Conservation (phyloP, 1,139 yeast species). For the Ogataea hybrid region DNA sequence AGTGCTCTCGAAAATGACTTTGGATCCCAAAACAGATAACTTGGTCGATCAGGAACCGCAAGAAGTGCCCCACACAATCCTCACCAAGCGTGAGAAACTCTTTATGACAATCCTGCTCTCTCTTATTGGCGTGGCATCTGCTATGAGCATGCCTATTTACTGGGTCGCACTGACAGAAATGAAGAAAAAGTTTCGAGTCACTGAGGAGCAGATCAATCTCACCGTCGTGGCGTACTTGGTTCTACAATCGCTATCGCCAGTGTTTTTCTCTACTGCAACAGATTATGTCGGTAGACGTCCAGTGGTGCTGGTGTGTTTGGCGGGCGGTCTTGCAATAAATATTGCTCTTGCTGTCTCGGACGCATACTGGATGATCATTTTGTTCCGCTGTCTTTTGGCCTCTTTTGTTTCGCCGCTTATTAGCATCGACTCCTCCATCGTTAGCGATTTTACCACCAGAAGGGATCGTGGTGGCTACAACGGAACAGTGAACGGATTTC, state of each 20-base stretch:
- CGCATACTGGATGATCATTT: slow-evolving; percentile 51
- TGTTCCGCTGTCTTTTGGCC: slow-evolving; percentile 66
- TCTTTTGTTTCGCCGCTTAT: slow-evolving; percentile 69
- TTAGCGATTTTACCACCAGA: slow-evolving; percentile 64
- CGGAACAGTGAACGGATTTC: slow-evolving; percentile 62
- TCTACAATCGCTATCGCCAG: slow-evolving; percentile 70
- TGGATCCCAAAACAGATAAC: background rate
- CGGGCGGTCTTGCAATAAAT: slow-evolving; percentile 54
- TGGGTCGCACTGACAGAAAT: slow-evolving; percentile 67
- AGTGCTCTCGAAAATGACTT: background rate
- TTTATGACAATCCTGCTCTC: slow-evolving; percentile 41
- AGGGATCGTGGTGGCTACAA: slow-evolving; percentile 63
- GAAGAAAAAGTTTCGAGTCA: slow-evolving; percentile 47
- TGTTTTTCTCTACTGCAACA: slow-evolving; percentile 61
- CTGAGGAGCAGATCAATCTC: slow-evolving; percentile 56
- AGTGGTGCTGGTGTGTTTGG: slow-evolving; percentile 49
- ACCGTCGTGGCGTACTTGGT: slow-evolving; percentile 71
- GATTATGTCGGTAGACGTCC: slow-evolving; percentile 73
- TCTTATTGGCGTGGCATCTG: slow-evolving; percentile 53
- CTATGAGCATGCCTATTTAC: slow-evolving; percentile 68
- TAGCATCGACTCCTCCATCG: slow-evolving; percentile 62
- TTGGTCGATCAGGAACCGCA: background rate
- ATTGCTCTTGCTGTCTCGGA: slow-evolving; percentile 57
- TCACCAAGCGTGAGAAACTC: slow-evolving; percentile 36
- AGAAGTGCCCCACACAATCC: slow-evolving; percentile 33